These are phyloP conservation scores for Cymbopogon flexuosus DNA, from an alignment of 202 grass and related monocot species.

Conservation along the genomic window DNA sequence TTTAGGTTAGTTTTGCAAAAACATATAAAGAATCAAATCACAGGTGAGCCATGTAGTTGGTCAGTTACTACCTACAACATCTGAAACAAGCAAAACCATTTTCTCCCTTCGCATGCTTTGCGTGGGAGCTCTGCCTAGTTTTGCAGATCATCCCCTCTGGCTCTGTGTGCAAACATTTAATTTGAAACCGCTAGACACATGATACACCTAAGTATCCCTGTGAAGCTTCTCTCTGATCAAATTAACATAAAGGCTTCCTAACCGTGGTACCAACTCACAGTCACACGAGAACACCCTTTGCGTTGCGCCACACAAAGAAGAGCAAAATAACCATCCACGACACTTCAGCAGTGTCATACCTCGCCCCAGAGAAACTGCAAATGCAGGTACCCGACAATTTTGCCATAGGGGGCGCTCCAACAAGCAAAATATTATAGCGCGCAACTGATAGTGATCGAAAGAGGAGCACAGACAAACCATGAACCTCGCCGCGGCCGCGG, in stretches of 20 bases:
- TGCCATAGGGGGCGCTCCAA: background rate
- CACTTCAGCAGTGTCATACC: background rate
- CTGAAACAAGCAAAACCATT: background rate
- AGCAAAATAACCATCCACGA: background rate
- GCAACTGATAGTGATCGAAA: background rate
- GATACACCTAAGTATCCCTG: background rate
- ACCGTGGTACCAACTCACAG: background rate
- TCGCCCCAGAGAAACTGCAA: background rate
- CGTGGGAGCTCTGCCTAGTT: slow-evolving; percentile 24
- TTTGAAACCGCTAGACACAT: background rate
- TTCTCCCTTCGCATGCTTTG: slow-evolving; percentile 7
- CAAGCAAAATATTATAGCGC: background rate
- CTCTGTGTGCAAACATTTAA: background rate
- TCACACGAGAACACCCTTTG: slow-evolving; percentile 2
- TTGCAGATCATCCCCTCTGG: background rate
- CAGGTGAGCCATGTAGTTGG: background rate
- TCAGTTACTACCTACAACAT: slow-evolving; percentile 22
- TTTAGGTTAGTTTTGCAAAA: slow-evolving; percentile 4
- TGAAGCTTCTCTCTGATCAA: background rate
- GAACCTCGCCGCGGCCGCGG: background rate
- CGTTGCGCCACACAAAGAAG: background rate
- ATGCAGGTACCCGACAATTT: background rate
- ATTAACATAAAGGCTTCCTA: background rate
- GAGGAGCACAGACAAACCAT: background rate
- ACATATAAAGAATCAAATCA: background rate